These are phyloP conservation scores for Leccinum holopus DNA, from an alignment of 1,284 basidiomycete genomes.

Conservation along the genomic window DNA sequence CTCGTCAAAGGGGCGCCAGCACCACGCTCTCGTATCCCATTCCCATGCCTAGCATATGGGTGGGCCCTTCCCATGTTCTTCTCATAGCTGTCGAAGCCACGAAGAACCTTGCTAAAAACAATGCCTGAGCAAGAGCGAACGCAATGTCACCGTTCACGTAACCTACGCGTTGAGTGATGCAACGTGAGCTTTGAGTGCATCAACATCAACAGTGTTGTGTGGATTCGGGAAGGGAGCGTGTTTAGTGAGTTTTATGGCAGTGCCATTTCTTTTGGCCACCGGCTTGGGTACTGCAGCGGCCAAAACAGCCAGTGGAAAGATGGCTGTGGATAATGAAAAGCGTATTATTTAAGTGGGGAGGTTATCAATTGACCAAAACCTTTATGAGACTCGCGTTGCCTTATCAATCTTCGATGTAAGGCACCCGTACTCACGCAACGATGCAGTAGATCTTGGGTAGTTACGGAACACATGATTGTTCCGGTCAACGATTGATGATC, in stretches of 20 bases:
- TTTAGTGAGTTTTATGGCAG: not conserved
- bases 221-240: not conserved
- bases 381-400: not conserved
- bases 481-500: not conserved
- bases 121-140: not conserved
- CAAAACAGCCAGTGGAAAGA: not conserved
- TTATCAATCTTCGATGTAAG: no score
- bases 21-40: not conserved
- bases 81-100: not conserved
- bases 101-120: not conserved
- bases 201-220: not conserved
- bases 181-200: not conserved
- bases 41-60: not conserved
- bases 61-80: not conserved
- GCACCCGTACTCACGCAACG: no score
- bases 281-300: not conserved
- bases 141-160: not conserved
- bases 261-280: not conserved
- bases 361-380: not conserved
- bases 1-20: not conserved
- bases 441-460: no score
- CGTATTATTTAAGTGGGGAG: not conserved
- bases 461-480: not conserved
- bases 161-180: not conserved
- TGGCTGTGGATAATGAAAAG: not conserved